Evolutionary conservation across 495 filamentous ascomycete genomes (phyloP).

Genomic region (Penicillium taxi): DNA sequence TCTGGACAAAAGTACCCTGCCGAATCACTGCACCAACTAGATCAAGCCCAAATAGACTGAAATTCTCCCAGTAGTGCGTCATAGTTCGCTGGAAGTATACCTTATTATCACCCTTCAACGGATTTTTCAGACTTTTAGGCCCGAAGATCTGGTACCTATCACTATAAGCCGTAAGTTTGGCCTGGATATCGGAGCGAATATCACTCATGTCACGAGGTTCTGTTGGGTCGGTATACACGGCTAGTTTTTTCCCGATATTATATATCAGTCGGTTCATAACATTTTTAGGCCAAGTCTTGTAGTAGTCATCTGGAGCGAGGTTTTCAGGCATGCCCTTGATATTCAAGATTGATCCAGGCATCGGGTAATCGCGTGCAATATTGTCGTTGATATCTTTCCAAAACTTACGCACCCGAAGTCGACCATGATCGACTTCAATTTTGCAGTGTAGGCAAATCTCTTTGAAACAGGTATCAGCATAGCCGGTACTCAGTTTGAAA

Average conservation of each 20-base stretch:
- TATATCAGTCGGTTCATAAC: too few relatives aligned
- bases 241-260: conserved; percentile 31
- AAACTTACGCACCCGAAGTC: conserved; percentile 48
- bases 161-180: too few relatives aligned
- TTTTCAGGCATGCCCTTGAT: conserved; percentile 25
- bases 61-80: conserved; percentile 71
- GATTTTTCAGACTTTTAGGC: too few relatives aligned
- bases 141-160: too few relatives aligned
- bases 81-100: conserved; percentile 63
- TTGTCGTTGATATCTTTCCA: conserved; percentile 42
- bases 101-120: too few relatives aligned
- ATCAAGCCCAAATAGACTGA: conserved; percentile 61
- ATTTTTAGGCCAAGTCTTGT: too few relatives aligned
- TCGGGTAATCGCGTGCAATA: conserved; percentile 34
- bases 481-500: conserved; percentile 35
- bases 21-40: conserved; percentile 71
- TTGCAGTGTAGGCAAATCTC: conserved; percentile 37
- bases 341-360: conserved; percentile 55
- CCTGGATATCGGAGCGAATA: conserved; percentile 10
- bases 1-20: conserved; percentile 69
- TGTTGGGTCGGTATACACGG: conserved; percentile 24
- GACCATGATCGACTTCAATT: conserved; percentile 42
- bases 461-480: conserved; percentile 52
- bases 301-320: too few relatives aligned
- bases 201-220: conserved; percentile 14